phyloP scores from a whole-genome alignment of 2,329 filamentous ascomycete genomes.

The Trichoderma simmonsii region DNA sequence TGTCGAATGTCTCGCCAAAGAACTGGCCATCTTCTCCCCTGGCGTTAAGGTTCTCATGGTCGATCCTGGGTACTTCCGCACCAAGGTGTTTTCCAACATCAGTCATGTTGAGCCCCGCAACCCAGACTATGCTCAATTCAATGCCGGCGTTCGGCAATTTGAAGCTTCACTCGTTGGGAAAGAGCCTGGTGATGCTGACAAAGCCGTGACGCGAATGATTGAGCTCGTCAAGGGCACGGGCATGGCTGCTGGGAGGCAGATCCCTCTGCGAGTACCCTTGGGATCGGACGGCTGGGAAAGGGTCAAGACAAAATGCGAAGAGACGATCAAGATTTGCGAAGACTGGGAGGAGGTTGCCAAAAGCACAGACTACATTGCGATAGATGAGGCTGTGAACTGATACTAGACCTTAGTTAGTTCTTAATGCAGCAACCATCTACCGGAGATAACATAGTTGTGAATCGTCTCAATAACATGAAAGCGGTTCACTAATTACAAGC shows the following conservation, averaged over 20 bases:
- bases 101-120: slow-evolving; percentile 27
- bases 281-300: slow-evolving; percentile 50
- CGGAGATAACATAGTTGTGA: background rate
- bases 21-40: slow-evolving; percentile 24
- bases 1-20: slow-evolving; percentile 28
- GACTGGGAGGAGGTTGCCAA: slow-evolving; percentile 49
- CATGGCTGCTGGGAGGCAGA: slow-evolving; percentile 26
- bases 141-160: slow-evolving; percentile 24
- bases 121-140: slow-evolving; percentile 32
- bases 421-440: background rate
- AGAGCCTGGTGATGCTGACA: slow-evolving; percentile 48
- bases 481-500: background rate
- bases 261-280: slow-evolving; percentile 50
- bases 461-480: background rate
- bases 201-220: slow-evolving; percentile 51
- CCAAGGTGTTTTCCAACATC: slow-evolving; percentile 37
- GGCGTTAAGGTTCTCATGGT: slow-evolving; percentile 37
- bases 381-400: background rate
- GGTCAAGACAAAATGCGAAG: slow-evolving; percentile 50
- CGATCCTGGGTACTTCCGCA: slow-evolving; percentile 41
- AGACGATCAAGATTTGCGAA: slow-evolving; percentile 45
- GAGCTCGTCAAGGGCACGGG: slow-evolving; percentile 50
- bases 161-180: slow-evolving; percentile 27
- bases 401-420: background rate
- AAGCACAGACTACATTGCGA: slow-evolving; percentile 42